Base-by-base conservation (phyloP, 2,329 filamentous ascomycete genomes). In the Elsinoe necatrix region DNA sequence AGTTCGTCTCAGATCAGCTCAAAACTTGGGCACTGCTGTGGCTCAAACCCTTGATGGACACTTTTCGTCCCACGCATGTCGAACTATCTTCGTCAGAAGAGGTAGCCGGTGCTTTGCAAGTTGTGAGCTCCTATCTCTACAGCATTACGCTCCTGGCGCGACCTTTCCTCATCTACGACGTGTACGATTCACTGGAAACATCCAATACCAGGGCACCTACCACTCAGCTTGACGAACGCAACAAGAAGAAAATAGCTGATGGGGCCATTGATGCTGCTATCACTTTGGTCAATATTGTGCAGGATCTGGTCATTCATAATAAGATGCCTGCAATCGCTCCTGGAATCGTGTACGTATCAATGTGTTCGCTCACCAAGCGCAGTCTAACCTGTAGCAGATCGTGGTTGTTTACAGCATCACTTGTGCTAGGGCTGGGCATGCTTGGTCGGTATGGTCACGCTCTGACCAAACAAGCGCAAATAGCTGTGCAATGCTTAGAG, bases 81-180 rank as follows among this genome's bases (percentile, higher is more conserved):
- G 9, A 2, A 11, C 18, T n/a, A 20, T 39, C 5, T 21, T 23
- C 66, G 12, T 65, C 61, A 0, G 57, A 71, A 37, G 67, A 63
- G 27, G 68, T 68, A 8, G 63, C 77, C 6, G 75, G 75, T 1
- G 72, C 76, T 4, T 75, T 74, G 16, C 76, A 78, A 42, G 71
- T 76, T 1, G 69, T 79, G 9, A 74, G 74, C 29, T 72, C 76
- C 2, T 80, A 79, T 58, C 78, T 78, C 61, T 80, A 77, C 67
- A 76, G 74, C 1, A 78, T 80, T 37, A 78, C 79, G 64, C 67
- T 80, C 3, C 64, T 79, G 5, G 77, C 77, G 7, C 68, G 76
- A n/a, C 77, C 77, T 1, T 80, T 80, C 58, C 67, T 80, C 14
- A 73, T 79, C 37, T 79, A 77, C 61, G 73, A 77, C 51, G 68